A percentile compares a stretch with the other conserved stretches of the same genome.
Conservation (phyloP, 805 yeast species). For the Kodamaea restingae region DNA sequence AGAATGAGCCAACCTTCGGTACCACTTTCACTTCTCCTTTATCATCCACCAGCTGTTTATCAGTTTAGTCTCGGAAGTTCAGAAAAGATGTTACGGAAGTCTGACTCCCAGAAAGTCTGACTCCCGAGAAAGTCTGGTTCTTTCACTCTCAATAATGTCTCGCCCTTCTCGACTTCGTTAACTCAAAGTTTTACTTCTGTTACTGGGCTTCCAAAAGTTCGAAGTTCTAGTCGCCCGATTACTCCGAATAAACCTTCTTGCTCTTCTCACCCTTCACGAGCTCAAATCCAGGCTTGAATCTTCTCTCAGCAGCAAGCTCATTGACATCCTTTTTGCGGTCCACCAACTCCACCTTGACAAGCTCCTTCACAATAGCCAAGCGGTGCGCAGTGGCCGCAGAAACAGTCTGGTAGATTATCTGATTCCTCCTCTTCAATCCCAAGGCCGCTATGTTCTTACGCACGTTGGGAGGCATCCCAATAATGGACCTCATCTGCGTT, state of each 20-base stretch:
- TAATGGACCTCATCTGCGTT: slow-evolving; percentile 75
- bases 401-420: slow-evolving; percentile 66
- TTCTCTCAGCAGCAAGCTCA: slow-evolving; percentile 54
- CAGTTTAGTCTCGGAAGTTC: too few species aligned
- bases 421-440: slow-evolving; percentile 74
- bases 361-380: slow-evolving; percentile 76
- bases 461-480: slow-evolving; percentile 72
- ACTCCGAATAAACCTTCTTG: neutral
- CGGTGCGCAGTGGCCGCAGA: slow-evolving; percentile 82
- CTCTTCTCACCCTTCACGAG: slow-evolving; percentile 9
- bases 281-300: slow-evolving; percentile 59
- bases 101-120: too few species aligned
- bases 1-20: too few species aligned
- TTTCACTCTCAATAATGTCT: too few species aligned
- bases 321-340: slow-evolving; percentile 47
- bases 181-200: too few species aligned
- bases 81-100: too few species aligned
- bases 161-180: too few species aligned
- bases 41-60: too few species aligned
- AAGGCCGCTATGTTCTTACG: slow-evolving; percentile 63
- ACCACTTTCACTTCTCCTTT: too few species aligned
- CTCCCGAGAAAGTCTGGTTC: too few species aligned
- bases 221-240: too few species aligned
- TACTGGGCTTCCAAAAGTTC: too few species aligned
- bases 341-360: slow-evolving; percentile 75